These are phyloP conservation scores for Primulina eburnea DNA, from an alignment of 257 asterid species.

Conservation along the genomic window DNA sequence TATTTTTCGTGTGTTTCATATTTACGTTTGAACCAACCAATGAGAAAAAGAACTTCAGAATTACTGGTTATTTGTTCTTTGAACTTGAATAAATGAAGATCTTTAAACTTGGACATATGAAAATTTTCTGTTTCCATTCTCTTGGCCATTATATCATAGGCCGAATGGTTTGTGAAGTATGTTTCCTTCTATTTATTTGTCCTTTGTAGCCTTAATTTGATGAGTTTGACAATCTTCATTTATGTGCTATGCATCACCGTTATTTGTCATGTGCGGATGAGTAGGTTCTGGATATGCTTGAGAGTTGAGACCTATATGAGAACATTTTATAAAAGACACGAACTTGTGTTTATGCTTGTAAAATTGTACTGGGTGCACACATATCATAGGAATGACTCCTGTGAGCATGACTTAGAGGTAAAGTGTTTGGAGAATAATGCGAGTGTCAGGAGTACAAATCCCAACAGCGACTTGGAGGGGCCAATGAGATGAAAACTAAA, in stretches of 20 bases:
- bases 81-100: slow-evolving; percentile 11
- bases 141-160: neutral
- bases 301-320: slow-evolving; percentile 5
- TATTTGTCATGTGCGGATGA: slow-evolving; percentile 1
- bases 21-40: slow-evolving; percentile 1
- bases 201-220: neutral
- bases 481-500: no score
- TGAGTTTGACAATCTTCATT: slow-evolving; percentile 14
- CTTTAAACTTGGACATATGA: slow-evolving; percentile 11
- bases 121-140: neutral
- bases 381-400: neutral
- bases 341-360: slow-evolving; percentile 12
- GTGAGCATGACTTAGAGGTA: neutral
- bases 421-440: neutral
- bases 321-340: slow-evolving; percentile 5
- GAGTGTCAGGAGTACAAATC: neutral
- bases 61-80: neutral
- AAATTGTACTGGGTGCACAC: neutral
- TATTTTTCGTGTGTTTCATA: slow-evolving; percentile 13
- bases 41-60: slow-evolving; percentile 10
- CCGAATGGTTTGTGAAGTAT: neutral
- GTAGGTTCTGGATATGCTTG: slow-evolving; percentile 1
- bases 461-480: neutral
- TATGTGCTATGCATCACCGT: neutral
- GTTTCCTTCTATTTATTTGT: neutral